Evolutionary conservation across 768 basidiomycete genomes (phyloP), one percentile per base, ranked within the genome.

Genomic region (Kwoniella pini): DNA sequence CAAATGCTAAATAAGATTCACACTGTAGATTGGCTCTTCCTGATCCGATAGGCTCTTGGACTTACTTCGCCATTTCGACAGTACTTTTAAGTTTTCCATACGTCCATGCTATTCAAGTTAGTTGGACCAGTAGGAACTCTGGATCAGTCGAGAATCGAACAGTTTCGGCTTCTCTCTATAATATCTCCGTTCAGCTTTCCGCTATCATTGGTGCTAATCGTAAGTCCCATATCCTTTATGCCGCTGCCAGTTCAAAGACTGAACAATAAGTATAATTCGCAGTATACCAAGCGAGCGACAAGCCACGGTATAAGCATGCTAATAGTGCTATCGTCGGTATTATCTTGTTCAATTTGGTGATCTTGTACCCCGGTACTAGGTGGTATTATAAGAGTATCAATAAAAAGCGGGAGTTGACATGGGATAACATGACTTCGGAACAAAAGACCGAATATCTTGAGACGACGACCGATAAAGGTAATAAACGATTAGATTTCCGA

Each of bases 61-160:
- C 63, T 12, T 77, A 76, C 58, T 79, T 77, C 54, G 70, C 68
- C 21, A 64, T 77, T 13, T 57, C 72, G 22, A 77, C 76, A 7
- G 72, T 77, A 2, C 46, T 78, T 5, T 70, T 77, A 12, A 69
- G 61, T 13, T 77, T 62, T 63, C 77, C 77, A 1, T 78, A 79
- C 51, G 70, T 72, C 0, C 76, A 75, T 42, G 74, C 78, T 2
- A 67, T 77, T 1, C 79, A 79, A 43, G 79, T 79, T 11, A 65
- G 69, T 2, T 80, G 79, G 79, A 50, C 52, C 0, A 71, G 68
- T 12, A 38, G 74, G 21, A 78, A 79, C 52, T 60, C 76, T 0
- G 77, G 77, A 0, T 65, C 61, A 4, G 77, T 80, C 1, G 63
- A 74, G n/a, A 76, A 65, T 4, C 60, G 79, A 19, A 78, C 79